Evolutionary conservation across 768 basidiomycete species (phyloP).

Genomic region (Suillus brevipes): DNA sequence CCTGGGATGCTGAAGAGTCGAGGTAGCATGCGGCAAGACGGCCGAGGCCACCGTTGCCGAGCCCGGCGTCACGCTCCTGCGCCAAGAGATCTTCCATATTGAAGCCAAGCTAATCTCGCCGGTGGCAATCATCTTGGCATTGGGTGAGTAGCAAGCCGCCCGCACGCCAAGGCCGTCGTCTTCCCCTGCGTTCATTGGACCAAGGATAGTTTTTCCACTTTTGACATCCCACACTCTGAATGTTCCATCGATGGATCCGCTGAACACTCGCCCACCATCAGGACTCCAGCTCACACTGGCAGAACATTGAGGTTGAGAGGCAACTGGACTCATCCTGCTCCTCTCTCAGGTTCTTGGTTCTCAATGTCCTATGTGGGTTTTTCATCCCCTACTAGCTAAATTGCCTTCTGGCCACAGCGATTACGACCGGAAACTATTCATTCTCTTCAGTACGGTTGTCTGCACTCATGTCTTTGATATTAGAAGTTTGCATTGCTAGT

Average conservation of each 20-base stretch:
- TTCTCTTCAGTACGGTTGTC: too few relatives aligned
- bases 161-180: not conserved
- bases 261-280: too few relatives aligned
- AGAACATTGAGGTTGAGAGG: too few relatives aligned
- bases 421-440: too few relatives aligned
- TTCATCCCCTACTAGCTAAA: not conserved
- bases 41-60: conserved; percentile 95
- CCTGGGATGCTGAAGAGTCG: conserved; percentile 87
- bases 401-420: not conserved
- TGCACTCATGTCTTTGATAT: too few relatives aligned
- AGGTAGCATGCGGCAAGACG: conserved; percentile 97
- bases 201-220: not conserved
- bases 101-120: conserved; percentile 78
- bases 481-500: too few relatives aligned
- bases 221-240: not conserved
- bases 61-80: conserved; percentile 88
- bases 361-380: not conserved
- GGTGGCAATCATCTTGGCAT: not conserved
- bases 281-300: too few relatives aligned
- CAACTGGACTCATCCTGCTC: not conserved
- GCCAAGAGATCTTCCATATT: conserved; percentile 84
- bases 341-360: not conserved
- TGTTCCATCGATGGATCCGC: too few relatives aligned
- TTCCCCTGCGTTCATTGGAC: not conserved
- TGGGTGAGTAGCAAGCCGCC: not conserved